These are phyloP conservation scores for Apiospora aurea DNA, from an alignment of 2,329 filamentous ascomycete genomes.

Conservation along the genomic window DNA sequence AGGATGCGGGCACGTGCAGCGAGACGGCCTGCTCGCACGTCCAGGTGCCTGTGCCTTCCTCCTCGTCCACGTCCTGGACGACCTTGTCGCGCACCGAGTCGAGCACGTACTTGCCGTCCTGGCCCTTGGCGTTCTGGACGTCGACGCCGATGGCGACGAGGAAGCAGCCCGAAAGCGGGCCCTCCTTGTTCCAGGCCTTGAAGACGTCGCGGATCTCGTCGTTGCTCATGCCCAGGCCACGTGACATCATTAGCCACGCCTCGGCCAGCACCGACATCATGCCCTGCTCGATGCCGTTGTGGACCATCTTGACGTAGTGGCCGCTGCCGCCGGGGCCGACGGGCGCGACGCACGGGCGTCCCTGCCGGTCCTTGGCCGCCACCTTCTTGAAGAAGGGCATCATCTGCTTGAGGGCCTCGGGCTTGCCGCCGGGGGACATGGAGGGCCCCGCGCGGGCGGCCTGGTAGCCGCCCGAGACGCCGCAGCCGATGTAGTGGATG, in stretches of 20 bases:
- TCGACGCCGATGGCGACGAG: constrained; percentile 68
- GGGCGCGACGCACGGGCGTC: constrained; percentile 65
- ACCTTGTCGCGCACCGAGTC: constrained; percentile 73
- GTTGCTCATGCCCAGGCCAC: constrained; percentile 63
- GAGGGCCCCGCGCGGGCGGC: constrained; percentile 70
- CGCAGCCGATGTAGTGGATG: constrained; percentile 71
- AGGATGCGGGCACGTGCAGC: constrained; percentile 69
- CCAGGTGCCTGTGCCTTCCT: constrained; percentile 74
- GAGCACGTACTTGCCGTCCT: constrained; percentile 55
- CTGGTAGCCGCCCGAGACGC: constrained; percentile 73
- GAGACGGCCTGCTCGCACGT: constrained; percentile 66
- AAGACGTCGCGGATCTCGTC: constrained; percentile 68
- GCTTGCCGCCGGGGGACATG: constrained; percentile 70
- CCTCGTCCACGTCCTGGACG: constrained; percentile 71
- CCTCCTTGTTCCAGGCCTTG: constrained; percentile 64
- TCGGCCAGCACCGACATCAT: constrained; percentile 72
- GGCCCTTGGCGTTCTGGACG: constrained; percentile 60
- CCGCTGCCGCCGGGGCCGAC: constrained; percentile 70
- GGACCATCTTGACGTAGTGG: constrained; percentile 79
- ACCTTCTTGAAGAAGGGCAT: constrained; percentile 68
- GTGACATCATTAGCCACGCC: constrained; percentile 68
- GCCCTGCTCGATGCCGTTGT: constrained; percentile 77
- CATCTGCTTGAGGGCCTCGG: constrained; percentile 61
- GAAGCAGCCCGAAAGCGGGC: constrained; percentile 65
- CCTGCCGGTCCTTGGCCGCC: constrained; percentile 67